A percentile compares a stretch with the other conserved stretches of the same genome.
phyloP scores from a whole-genome alignment of 2,329 filamentous ascomycete genomes.

The Fusarium udum region DNA sequence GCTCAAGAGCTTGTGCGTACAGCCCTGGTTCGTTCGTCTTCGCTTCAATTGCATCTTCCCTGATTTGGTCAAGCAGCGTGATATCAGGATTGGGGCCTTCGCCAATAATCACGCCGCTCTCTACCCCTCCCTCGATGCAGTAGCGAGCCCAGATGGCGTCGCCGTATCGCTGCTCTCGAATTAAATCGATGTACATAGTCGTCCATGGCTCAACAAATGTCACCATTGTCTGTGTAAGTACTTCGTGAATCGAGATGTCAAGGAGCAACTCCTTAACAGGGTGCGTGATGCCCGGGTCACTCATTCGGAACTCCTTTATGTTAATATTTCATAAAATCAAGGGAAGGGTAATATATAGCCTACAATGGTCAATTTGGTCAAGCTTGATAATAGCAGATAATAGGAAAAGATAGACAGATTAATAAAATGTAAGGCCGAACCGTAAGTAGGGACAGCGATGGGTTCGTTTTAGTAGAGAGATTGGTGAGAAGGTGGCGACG shows the following conservation, averaged over 20 bases:
- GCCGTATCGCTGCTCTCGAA: not conserved
- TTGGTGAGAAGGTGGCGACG: not conserved
- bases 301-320: not conserved
- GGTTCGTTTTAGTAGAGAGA: not conserved
- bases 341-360: not conserved
- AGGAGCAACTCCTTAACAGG: not conserved
- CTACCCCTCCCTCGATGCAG: not conserved
- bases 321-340: not conserved
- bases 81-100: not conserved
- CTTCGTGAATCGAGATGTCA: not conserved
- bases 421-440: not conserved
- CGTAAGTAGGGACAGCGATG: fast-evolving
- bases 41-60: not conserved
- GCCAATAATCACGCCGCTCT: not conserved
- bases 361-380: not conserved
- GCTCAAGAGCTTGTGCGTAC: not conserved
- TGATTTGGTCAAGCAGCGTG: not conserved
- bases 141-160: not conserved
- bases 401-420: not conserved
- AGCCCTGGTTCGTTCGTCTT: not conserved
- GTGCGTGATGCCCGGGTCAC: not conserved
- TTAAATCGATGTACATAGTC: not conserved
- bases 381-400: not conserved
- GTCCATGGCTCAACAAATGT: not conserved
- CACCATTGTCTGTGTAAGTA: not conserved